Evolutionary conservation across 1,284 basidiomycete genomes (phyloP).

Genomic region (Ustilago lituana): DNA sequence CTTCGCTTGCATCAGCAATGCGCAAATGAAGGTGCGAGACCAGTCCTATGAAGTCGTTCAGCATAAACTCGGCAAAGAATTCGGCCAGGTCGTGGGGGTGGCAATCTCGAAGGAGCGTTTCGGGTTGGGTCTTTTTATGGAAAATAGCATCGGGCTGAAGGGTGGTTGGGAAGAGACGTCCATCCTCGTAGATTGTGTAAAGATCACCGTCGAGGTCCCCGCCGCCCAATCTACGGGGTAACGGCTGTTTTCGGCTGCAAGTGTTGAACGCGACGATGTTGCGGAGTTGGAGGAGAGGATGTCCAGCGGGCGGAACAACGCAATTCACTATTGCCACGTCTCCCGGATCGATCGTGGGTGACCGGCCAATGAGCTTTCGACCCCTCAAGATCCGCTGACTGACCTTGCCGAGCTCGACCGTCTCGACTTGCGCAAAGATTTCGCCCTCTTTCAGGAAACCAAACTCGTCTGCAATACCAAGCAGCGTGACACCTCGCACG

Average conservation of each 20-base stretch:
- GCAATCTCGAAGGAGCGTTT: slow-evolving; percentile 71
- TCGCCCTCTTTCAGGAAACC: slow-evolving; percentile 35
- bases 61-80: slow-evolving; percentile 75
- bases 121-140: slow-evolving; percentile 71
- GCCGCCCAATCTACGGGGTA: slow-evolving; percentile 38
- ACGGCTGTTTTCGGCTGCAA: slow-evolving; percentile 13
- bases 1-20: slow-evolving; percentile 75
- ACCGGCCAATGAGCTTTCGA: slow-evolving; percentile 38
- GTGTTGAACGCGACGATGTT: slow-evolving; percentile 52
- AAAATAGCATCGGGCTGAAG: slow-evolving; percentile 1
- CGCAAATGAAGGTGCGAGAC: slow-evolving; percentile 73
- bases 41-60: slow-evolving; percentile 73
- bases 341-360: slow-evolving; percentile 43
- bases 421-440: slow-evolving; percentile 37
- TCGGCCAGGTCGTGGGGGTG: slow-evolving; percentile 75
- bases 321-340: slow-evolving; percentile 42
- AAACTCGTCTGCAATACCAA: slow-evolving; percentile 48
- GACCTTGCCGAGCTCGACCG: slow-evolving; percentile 11
- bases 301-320: slow-evolving; percentile 28
- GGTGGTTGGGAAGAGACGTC: slow-evolving; percentile 72
- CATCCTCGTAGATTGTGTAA: slow-evolving; percentile 70
- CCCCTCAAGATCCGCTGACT: slow-evolving; percentile 25
- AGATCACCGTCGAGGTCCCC: slow-evolving; percentile 53
- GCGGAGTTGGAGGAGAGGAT: slow-evolving; percentile 39
- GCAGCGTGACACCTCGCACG: slow-evolving; percentile 25